phyloP scores from a whole-genome alignment of 768 basidiomycete species.

The Suillus plorans region DNA sequence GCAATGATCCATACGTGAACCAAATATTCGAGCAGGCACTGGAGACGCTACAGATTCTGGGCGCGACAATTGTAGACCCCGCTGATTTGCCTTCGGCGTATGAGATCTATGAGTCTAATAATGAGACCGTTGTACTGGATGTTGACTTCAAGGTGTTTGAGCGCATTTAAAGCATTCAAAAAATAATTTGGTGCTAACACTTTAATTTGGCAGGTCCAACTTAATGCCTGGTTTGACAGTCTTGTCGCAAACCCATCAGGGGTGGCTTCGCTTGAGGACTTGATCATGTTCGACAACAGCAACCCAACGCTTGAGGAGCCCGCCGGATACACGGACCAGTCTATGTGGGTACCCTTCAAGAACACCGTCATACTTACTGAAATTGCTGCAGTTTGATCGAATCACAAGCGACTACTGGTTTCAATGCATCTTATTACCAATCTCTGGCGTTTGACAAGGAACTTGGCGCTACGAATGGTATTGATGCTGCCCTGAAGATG shows the following conservation, averaged over 20 bases:
- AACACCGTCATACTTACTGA: slow-evolving; percentile 10
- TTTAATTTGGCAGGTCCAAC: slow-evolving; percentile 41
- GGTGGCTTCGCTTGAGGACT: slow-evolving; percentile 55
- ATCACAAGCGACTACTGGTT: slow-evolving; percentile 26
- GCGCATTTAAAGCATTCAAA: neutral
- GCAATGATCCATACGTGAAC: slow-evolving; percentile 29
- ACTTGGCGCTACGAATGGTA: slow-evolving; percentile 49
- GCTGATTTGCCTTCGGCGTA: slow-evolving; percentile 59
- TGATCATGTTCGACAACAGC: slow-evolving; percentile 54
- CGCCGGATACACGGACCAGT: slow-evolving; percentile 34
- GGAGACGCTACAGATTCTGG: slow-evolving; percentile 36
- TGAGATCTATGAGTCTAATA: slow-evolving; percentile 46
- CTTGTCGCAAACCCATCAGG: slow-evolving; percentile 56
- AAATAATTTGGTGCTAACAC: neutral
- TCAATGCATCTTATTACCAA: slow-evolving; percentile 38
- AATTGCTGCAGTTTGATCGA: slow-evolving; percentile 18
- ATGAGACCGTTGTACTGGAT: slow-evolving; percentile 54
- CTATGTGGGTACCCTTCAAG: slow-evolving; percentile 22
- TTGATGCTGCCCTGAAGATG: slow-evolving; percentile 49
- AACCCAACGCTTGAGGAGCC: slow-evolving; percentile 49
- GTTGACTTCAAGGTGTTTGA: slow-evolving; percentile 58
- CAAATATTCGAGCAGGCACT: slow-evolving; percentile 41
- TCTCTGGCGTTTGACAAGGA: slow-evolving; percentile 47
- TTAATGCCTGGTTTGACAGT: slow-evolving; percentile 46
- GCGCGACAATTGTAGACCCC: slow-evolving; percentile 58